Percentiles rank a stretch among this genome's conserved stretches.
Evolutionary conservation across 2,329 filamentous ascomycete species (phyloP).

Genomic region (Aspergillus aculeatus): DNA sequence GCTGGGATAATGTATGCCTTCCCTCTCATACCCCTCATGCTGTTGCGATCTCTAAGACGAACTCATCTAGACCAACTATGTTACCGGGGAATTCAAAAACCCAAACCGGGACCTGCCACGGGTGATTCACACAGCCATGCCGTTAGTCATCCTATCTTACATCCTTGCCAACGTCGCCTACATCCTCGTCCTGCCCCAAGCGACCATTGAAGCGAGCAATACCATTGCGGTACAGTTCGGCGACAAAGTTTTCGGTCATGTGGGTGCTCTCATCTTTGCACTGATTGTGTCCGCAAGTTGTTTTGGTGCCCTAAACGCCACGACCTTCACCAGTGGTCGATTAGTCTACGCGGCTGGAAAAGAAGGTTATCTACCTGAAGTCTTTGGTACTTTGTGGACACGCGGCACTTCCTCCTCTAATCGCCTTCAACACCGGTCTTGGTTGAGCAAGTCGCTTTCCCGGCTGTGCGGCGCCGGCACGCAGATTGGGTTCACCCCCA

Average conservation of each 20-base stretch:
- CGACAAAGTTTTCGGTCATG: constrained; percentile 78
- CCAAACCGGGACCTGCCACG: constrained; percentile 84
- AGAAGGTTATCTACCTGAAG: constrained; percentile 82
- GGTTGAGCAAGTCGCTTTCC: constrained; percentile 59
- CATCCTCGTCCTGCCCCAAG: constrained; percentile 84
- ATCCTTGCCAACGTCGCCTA: constrained; percentile 89
- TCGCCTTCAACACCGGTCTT: constrained; percentile 49
- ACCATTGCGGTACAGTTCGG: constrained; percentile 97
- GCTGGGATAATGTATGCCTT: constrained; percentile 87
- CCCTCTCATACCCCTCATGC: neutral
- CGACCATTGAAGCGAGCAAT: constrained; percentile 79
- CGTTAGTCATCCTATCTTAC: constrained; percentile 86
- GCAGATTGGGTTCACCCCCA: constrained; percentile 86
- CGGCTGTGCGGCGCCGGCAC: constrained; percentile 72
- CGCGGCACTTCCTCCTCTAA: constrained; percentile 38
- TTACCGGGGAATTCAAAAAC: constrained; percentile 94
- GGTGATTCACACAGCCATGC: constrained; percentile 95
- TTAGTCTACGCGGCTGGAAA: constrained; percentile 93
- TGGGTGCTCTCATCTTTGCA: constrained; percentile 79
- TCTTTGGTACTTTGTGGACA: constrained; percentile 82
- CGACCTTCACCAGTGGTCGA: constrained; percentile 87
- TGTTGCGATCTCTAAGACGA: neutral
- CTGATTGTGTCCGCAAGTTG: constrained; percentile 88
- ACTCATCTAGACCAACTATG: constrained; percentile 77
- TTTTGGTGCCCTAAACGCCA: constrained; percentile 91